Conservation (phyloP, 1,139 yeast genomes). For the Suhomyces anneliseae region DNA sequence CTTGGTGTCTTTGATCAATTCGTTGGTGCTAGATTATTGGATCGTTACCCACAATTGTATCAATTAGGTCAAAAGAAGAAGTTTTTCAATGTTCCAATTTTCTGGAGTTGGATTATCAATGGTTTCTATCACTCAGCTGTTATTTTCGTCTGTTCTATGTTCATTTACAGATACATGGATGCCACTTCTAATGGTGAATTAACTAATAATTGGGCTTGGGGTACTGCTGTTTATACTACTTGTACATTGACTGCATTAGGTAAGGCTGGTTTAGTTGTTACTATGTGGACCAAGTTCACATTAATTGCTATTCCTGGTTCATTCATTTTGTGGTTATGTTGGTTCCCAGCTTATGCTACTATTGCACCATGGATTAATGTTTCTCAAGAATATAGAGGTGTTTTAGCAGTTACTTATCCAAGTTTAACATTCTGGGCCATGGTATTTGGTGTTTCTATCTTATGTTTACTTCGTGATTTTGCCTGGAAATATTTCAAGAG, state of each 20-base stretch:
- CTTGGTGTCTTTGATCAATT: conserved; percentile 97
- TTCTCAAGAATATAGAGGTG: conserved; percentile 83
- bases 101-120: conserved; percentile 97
- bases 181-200: conserved; percentile 65
- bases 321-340: conserved; percentile 74
- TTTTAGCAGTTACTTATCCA: conserved; percentile 73
- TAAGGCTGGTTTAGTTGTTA: conserved; percentile 89
- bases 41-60: conserved; percentile 90
- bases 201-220: conserved; percentile 96
- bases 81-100: conserved; percentile 86
- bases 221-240: conserved; percentile 84
- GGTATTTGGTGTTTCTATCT: conserved; percentile 67
- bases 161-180: conserved; percentile 69
- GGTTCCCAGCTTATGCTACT: conserved; percentile 84
- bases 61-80: conserved; percentile 85
- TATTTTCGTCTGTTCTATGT: conserved; percentile 70
- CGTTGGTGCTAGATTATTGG: conserved; percentile 84
- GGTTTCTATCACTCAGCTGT: conserved; percentile 94
- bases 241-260: conserved; percentile 89
- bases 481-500: conserved; percentile 94
- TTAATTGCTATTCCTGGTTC: conserved; percentile 95
- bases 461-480: conserved; percentile 84
- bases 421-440: conserved; percentile 84
- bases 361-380: conserved; percentile 84
- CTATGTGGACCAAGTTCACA: conserved; percentile 94